phyloP scores from a whole-genome alignment of 768 basidiomycete species.

The Sporobolomyces roseus region DNA sequence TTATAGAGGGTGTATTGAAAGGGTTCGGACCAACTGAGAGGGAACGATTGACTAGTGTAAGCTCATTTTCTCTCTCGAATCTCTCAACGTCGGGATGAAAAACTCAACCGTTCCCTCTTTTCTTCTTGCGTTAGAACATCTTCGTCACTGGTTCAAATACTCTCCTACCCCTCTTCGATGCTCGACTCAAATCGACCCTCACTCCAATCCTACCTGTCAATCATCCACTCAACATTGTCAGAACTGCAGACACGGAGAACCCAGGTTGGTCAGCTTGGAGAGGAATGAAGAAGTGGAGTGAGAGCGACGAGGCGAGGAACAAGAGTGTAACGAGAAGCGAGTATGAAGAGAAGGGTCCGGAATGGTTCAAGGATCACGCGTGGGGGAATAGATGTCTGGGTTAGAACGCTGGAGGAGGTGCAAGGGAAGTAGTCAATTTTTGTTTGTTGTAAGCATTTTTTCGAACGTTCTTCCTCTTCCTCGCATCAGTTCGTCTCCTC shows the following conservation, averaged over 20 bases:
- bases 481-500: too few species aligned
- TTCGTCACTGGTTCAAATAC: conserved; percentile 83
- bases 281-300: conserved; percentile 71
- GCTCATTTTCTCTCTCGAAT: conserved; percentile 36
- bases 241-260: conserved; percentile 50
- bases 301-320: conserved; percentile 56
- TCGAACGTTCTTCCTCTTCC: too few species aligned
- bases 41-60: conserved; percentile 68
- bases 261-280: conserved; percentile 74
- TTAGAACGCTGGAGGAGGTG: too few species aligned
- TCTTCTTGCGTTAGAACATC: conserved; percentile 60
- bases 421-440: too few species aligned
- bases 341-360: conserved; percentile 85
- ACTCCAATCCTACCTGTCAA: conserved; percentile 80
- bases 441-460: too few species aligned
- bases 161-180: conserved; percentile 64
- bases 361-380: conserved; percentile 83
- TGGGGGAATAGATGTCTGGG: conserved; percentile 69
- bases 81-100: not conserved
- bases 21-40: conserved; percentile 68
- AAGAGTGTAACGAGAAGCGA: conserved; percentile 69
- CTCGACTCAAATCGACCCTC: conserved; percentile 67
- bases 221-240: conserved; percentile 63
- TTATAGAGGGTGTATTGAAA: conserved; percentile 74
- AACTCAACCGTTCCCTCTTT: not conserved